Evolutionary conservation across 2,329 filamentous ascomycete species (phyloP).

Genomic region (Aspergillus luchuensis): DNA sequence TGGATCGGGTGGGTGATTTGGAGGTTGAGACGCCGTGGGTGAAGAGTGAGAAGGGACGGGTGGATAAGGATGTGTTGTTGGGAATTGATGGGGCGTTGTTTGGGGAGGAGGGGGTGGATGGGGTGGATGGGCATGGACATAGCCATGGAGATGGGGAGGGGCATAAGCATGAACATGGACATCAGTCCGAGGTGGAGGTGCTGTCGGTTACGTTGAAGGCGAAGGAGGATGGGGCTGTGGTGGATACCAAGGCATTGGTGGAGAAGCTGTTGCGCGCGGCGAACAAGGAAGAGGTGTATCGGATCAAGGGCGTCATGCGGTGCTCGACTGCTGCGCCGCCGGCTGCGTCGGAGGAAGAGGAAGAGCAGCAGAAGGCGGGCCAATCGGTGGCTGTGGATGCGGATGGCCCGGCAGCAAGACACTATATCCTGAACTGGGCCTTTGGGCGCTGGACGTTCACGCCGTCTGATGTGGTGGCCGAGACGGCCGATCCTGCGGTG

Average conservation of each 20-base stretch:
- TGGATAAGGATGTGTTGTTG: conserved; percentile 77
- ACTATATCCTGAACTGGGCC: conserved; percentile 97
- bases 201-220: conserved; percentile 72
- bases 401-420: conserved; percentile 37
- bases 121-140: conserved; percentile 44
- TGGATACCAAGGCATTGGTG: conserved; percentile 65
- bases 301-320: conserved; percentile 76
- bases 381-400: conserved; percentile 26
- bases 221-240: conserved; percentile 44
- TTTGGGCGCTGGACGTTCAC: conserved; percentile 96
- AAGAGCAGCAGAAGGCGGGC: conserved; percentile 22
- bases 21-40: conserved; percentile 80
- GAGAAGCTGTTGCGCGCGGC: conserved; percentile 68
- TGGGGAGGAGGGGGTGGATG: conserved; percentile 39
- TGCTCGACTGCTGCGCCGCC: conserved; percentile 44
- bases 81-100: conserved; percentile 80
- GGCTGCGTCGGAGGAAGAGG: conserved; percentile 49
- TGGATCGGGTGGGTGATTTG: conserved; percentile 78
- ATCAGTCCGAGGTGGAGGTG: conserved; percentile 87
- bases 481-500: conserved; percentile 33
- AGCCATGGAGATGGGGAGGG: conserved; percentile 29
- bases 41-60: conserved; percentile 78
- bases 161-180: conserved; percentile 48
- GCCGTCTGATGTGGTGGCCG: conserved; percentile 47
- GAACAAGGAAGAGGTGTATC: conserved; percentile 91